Conservation (phyloP, 441 rosid species). For the Mallotus japonicus region DNA sequence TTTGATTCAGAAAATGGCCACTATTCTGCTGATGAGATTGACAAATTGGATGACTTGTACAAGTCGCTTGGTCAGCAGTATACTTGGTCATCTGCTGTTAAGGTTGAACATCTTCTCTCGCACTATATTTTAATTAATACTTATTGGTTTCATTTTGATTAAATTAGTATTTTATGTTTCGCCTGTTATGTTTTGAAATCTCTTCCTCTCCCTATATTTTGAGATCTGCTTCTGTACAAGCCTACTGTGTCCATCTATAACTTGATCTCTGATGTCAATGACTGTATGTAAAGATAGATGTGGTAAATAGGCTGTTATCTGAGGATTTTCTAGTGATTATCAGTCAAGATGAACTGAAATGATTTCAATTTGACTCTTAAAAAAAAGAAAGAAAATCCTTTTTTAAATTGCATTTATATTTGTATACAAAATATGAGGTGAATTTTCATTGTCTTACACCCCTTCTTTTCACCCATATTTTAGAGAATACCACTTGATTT, state of each 20-base stretch:
- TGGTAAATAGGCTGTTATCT: neutral
- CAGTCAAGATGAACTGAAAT: neutral
- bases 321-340: constrained; percentile 2
- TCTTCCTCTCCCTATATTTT: neutral
- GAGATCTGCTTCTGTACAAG: neutral
- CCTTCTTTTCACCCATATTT: constrained; percentile 22
- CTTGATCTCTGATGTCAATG: neutral
- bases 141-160: constrained; percentile 1
- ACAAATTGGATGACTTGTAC: constrained; percentile 72
- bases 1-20: constrained; percentile 56
- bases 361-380: neutral
- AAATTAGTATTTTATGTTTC: neutral
- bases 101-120: constrained; percentile 46
- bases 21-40: constrained; percentile 73
- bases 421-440: neutral
- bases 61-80: constrained; percentile 70
- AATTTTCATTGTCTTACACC: constrained; percentile 2
- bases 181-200: neutral
- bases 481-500: constrained; percentile 99
- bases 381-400: neutral
- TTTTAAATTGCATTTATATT: neutral
- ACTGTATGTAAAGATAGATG: neutral
- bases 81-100: constrained; percentile 94
- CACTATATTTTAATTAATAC: neutral
- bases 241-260: neutral